Conservation (phyloP, 352 stramenopile genomes). For the Blastocystis sp. region DNA sequence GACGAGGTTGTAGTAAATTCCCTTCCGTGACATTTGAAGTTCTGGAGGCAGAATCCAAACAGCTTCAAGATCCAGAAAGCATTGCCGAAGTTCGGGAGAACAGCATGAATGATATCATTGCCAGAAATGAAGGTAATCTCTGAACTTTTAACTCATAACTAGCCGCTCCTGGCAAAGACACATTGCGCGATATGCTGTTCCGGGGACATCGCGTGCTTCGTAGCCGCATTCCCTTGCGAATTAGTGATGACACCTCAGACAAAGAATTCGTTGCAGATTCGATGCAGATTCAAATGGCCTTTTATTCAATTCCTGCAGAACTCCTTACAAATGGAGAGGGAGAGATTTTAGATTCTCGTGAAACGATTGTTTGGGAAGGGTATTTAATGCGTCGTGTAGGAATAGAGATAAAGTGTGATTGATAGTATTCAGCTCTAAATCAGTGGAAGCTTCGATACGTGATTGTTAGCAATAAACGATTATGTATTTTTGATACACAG, state of each 20-base stretch:
- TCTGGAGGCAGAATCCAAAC: not conserved
- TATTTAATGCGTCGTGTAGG: constrained; percentile 21
- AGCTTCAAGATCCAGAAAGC: not conserved
- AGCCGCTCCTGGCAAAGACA: constrained; percentile 42
- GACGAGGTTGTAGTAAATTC: not conserved
- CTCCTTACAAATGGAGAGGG: constrained; percentile 42
- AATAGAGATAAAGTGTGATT: not conserved
- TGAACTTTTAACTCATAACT: not conserved
- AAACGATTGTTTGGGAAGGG: constrained; percentile 47
- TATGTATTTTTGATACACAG: constrained; percentile 27
- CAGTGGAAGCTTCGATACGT: constrained; percentile 50
- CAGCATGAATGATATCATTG: constrained; percentile 36
- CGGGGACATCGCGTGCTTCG: constrained; percentile 48
- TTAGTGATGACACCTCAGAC: not conserved
- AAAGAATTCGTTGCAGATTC: constrained; percentile 5
- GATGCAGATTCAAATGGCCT: constrained; percentile 60
- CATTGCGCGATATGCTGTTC: constrained; percentile 53
- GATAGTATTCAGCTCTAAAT: constrained; percentile 48
- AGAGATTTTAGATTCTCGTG: constrained; percentile 28
- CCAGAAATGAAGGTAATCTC: not conserved
- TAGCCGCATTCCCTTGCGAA: constrained; percentile 34
- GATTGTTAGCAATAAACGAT: constrained; percentile 56
- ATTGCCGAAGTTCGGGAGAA: not conserved
- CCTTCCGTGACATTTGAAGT: not conserved
- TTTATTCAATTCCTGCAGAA: constrained; percentile 36